Percentiles rank a stretch among this genome's conserved stretches.
phyloP scores from a whole-genome alignment of 169 alveolate genomes.

The Plasmodium inui region DNA sequence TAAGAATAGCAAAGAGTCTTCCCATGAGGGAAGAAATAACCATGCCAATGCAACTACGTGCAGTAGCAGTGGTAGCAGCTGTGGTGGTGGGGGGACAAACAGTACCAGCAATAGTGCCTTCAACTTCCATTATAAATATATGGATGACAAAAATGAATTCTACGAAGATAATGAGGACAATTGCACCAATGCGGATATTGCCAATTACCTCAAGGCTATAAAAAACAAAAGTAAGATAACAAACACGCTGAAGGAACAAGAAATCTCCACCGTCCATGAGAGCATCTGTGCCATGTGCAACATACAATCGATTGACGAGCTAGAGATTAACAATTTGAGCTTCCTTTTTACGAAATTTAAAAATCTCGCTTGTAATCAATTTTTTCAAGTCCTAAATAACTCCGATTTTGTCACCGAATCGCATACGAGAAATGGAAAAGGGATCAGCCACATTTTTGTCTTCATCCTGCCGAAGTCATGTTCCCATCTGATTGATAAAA shows the following conservation, averaged over 20 bases:
- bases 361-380: slow-evolving; percentile 58
- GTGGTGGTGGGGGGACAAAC: not conserved
- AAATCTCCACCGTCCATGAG: slow-evolving; percentile 23
- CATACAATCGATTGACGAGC: slow-evolving; percentile 17
- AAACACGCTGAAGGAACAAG: slow-evolving; percentile 20
- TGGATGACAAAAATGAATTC: slow-evolving; percentile 34
- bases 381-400: slow-evolving; percentile 44
- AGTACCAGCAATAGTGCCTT: slow-evolving; percentile 6
- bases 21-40: slow-evolving; percentile 15
- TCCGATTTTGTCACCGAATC: slow-evolving; percentile 50
- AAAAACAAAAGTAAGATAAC: slow-evolving; percentile 24
- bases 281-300: slow-evolving; percentile 59
- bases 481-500: slow-evolving; percentile 46
- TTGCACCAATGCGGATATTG: not conserved
- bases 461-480: slow-evolving; percentile 23
- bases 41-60: not conserved
- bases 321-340: slow-evolving; percentile 25
- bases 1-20: slow-evolving; percentile 16
- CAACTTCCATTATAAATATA: slow-evolving; percentile 32
- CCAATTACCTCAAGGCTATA: slow-evolving; percentile 35
- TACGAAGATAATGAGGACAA: slow-evolving; percentile 1
- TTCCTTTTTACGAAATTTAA: slow-evolving; percentile 46
- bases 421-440: slow-evolving; percentile 61
- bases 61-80: slow-evolving; percentile 1
- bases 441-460: slow-evolving; percentile 59